Evolutionary conservation across 108 stramenopile species (phyloP), one percentile per base, ranked within the genome.

Genomic region (Skeletonema costatum): DNA sequence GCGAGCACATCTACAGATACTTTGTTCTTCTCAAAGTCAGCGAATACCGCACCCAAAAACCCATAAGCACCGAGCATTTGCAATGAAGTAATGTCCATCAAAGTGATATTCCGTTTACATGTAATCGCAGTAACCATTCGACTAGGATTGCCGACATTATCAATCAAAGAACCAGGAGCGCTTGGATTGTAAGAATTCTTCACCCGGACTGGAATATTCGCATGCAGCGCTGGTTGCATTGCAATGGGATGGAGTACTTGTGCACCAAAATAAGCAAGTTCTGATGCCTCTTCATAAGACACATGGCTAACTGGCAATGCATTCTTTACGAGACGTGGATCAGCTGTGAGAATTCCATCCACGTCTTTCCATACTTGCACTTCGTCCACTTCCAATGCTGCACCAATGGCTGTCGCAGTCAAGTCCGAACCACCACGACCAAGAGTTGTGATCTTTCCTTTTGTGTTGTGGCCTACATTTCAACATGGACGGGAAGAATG

Each of bases 321-420:
- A 38, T 80, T 85, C 2, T 86, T 66, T 2, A 99, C 98, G 4
- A 96, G 73, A 9, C 97, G 84, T 29, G 99, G 99, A 85, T 99
- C 98, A 10, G 94, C 92, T 9, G 92, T 90, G 59, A 99, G 83
- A 51, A 99, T 98, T 30, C 99, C 99, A 87, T 99, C 96, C 33
- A 99, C 99, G 85, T 99, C 99, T 81, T 98, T 99, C 99, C 99
- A 99, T 14, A 98, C 96, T 86, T 99, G 98, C 62, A 99, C 87
- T 77, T 99, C 98, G 64, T 99, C 96, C 17, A 95, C 67, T 7
- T 73, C 58, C 10, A 76, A 69, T 6, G 95, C 93, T 5, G 94
- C 94, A 3, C 97, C 98, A 61, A 99, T 85, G 6, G 94, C 93
- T 0, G 98, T 97, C 1, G 98, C 98, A 14, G 97, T 97, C 77